phyloP scores from a whole-genome alignment of 768 basidiomycete species.

The Dentipellis sp. region DNA sequence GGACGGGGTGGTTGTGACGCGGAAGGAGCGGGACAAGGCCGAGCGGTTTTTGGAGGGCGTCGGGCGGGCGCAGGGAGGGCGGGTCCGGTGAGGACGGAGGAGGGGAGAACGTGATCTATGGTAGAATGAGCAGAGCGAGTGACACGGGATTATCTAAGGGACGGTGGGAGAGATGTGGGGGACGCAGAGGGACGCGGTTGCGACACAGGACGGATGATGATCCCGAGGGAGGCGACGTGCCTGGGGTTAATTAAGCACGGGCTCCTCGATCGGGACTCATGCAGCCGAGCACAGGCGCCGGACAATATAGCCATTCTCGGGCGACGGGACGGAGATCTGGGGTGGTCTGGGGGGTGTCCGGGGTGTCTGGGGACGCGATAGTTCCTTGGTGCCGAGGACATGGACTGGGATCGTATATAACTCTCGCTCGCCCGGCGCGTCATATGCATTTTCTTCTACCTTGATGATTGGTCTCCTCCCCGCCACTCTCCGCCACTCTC shows the following conservation, averaged over 20 bases:
- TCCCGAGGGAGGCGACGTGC: conserved; percentile 11
- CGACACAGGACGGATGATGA: conserved; percentile 10
- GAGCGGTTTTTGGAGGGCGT: conserved; percentile 53
- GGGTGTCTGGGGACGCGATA: no score
- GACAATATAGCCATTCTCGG: conserved; percentile 15
- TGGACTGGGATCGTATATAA: no score
- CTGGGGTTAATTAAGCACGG: conserved; percentile 17
- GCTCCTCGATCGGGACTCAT: conserved; percentile 14
- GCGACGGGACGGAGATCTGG: not conserved
- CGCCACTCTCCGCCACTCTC: conserved; percentile 5
- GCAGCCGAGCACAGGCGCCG: no score
- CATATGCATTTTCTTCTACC: not conserved
- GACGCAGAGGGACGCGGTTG: not conserved
- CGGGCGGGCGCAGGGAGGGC: conserved; percentile 26
- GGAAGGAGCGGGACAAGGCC: conserved; percentile 82
- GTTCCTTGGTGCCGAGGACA: no score
- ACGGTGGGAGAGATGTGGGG: not conserved
- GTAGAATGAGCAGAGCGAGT: conserved; percentile 9
- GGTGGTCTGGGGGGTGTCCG: no score
- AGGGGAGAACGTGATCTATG: conserved; percentile 1
- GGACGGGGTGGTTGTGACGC: conserved; percentile 79
- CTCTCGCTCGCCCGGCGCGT: no score
- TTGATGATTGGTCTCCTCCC: conserved; percentile 4
- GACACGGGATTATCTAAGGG: conserved; percentile 17
- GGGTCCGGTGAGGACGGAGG: conserved; percentile 1